Conservation (phyloP, 345 rosid genomes). For the Physaria fendleri region DNA sequence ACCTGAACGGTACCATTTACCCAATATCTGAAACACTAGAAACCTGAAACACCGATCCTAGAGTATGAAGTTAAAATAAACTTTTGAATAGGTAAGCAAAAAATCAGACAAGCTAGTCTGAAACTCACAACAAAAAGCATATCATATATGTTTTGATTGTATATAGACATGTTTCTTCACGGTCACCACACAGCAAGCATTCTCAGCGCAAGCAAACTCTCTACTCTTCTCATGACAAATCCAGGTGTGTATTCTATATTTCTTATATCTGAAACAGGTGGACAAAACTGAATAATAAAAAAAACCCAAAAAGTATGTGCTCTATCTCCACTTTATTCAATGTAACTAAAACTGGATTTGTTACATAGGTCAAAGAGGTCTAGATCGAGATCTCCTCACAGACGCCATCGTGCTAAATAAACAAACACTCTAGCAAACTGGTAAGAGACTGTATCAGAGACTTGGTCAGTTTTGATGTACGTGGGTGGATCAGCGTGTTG, state of each 20-base stretch:
- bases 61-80: too few species aligned
- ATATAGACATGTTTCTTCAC: slow-evolving; percentile 91
- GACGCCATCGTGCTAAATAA: slow-evolving; percentile 44
- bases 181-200: slow-evolving; percentile 99
- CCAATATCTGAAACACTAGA: too few species aligned
- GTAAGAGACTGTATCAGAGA: not conserved
- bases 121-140: slow-evolving; percentile 35
- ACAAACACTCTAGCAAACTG: not conserved
- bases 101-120: slow-evolving; percentile 10
- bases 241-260: slow-evolving; percentile 53
- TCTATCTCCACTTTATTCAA: slow-evolving; percentile 4
- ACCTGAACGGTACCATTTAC: too few species aligned
- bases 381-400: slow-evolving; percentile 45
- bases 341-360: slow-evolving; percentile 2
- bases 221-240: slow-evolving; percentile 86
- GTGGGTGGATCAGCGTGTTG: not conserved
- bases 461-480: not conserved
- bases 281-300: slow-evolving; percentile 20
- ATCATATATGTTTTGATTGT: slow-evolving; percentile 87
- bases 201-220: slow-evolving; percentile 96
- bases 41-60: too few species aligned
- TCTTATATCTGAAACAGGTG: slow-evolving; percentile 59
- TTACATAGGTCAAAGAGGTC: slow-evolving; percentile 58
- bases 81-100: slow-evolving; percentile 16
- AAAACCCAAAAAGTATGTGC: not conserved